Base-by-base conservation (phyloP, 352 stramenopile genomes). In the Phytophthora colocasiae region DNA sequence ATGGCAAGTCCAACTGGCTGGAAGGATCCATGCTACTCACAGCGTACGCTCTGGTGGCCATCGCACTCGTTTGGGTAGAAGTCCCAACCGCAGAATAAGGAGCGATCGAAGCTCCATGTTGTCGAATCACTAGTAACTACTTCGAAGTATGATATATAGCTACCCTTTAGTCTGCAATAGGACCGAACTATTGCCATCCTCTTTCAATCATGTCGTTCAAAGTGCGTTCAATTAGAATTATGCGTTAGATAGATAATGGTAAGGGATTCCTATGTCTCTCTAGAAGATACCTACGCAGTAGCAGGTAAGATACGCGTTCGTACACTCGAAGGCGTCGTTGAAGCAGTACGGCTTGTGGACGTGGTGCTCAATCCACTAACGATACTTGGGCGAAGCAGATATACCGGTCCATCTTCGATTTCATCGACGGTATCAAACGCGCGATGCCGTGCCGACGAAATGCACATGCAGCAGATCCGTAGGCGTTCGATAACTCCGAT, bases 1-100 rank as follows among this genome's bases (percentile, higher is more conserved):
- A 97, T 55, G 91, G 92, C 62, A 96, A 92, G 58, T 96, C 85
- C 63, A 97, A 97, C 60, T 98, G 92, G 92, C 89, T 98, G 29
- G 83, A 97, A 58, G 92, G 92, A 27, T 95, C 89, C 41, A 96
- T 97, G 85, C 78, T 98, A 46, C 83, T 98, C 54, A 97, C 91
- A 12, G 90, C 91, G 15, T 98, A 98, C 72, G 75, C 89, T 55
- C 87, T 98, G 27, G 90, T 98, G 15, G 87, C 83, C 29, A 77
- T 97, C 52, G 58, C 90, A 40, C 87, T 97, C 49, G 66, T 95
- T 2, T 95, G 80, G 80, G 81, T 93, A 44, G 71, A 95, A 55
- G 73, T 95, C n/a, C 84, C 81, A 4, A 76, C 54, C 19, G 62
- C 72, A 54, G 27, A 44, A n/a, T 78, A 76, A 70, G 41, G 59